These are phyloP conservation scores for Rhododendron molle DNA, from an alignment of 148 eudicot genomes.

Conservation along the genomic window DNA sequence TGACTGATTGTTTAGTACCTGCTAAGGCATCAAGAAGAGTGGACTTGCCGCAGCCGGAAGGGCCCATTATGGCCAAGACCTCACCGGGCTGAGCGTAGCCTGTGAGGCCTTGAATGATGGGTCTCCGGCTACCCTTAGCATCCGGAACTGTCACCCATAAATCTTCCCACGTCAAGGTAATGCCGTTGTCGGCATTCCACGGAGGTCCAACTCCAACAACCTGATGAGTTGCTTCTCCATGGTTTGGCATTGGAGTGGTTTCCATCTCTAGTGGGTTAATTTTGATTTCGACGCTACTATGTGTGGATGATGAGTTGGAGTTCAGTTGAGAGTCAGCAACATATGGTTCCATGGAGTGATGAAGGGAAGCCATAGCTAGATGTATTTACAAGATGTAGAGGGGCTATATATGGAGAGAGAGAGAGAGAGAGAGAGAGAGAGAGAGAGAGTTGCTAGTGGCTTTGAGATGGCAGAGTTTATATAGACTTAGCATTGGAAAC, in stretches of 20 bases:
- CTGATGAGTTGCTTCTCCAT: neutral
- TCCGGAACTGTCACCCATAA: conserved; percentile 17
- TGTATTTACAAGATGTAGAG: neutral
- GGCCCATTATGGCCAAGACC: conserved; percentile 22
- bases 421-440: conserved; percentile 5
- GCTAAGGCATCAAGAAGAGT: conserved; percentile 19
- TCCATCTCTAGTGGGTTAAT: conserved; percentile 7
- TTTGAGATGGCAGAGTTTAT: neutral
- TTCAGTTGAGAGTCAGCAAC: neutral
- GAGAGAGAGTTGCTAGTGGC: neutral
- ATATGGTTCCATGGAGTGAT: neutral
- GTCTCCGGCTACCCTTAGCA: conserved; percentile 5
- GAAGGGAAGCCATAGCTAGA: neutral
- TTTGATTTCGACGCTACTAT: neutral
- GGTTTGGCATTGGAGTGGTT: neutral
- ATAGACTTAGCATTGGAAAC: too few relatives aligned
- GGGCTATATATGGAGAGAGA: neutral
- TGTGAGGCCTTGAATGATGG: conserved; percentile 8
- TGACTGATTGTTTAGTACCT: neutral
- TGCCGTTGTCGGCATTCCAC: neutral
- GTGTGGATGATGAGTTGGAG: neutral
- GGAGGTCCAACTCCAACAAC: neutral
- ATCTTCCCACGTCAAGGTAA: conserved; percentile 20
- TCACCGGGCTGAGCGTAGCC: conserved; percentile 8
- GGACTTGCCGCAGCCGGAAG: conserved; percentile 20